These are phyloP conservation scores for Plasmodium vivax DNA, from an alignment of 169 alveolate genomes.

Conservation along the genomic window DNA sequence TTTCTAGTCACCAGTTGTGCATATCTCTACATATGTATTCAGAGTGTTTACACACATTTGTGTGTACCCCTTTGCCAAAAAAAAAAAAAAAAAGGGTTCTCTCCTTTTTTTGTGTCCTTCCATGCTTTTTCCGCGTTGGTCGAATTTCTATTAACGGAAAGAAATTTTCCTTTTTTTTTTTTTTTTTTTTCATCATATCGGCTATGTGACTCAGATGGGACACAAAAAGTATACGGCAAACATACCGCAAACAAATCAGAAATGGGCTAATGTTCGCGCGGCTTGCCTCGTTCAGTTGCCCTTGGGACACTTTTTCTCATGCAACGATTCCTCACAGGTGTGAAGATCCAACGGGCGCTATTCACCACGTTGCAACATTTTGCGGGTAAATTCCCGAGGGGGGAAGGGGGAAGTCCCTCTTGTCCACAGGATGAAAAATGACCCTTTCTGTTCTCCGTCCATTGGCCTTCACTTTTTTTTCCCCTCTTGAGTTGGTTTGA, in stretches of 20 bases:
- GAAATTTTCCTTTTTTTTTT: neutral
- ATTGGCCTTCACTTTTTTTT: neutral
- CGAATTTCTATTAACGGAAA: neutral
- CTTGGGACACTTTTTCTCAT: neutral
- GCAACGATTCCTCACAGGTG: neutral
- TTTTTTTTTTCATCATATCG: neutral
- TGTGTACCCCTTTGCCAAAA: neutral
- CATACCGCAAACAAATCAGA: neutral
- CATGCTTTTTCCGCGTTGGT: neutral
- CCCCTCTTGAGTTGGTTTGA: neutral
- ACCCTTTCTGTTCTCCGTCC: neutral
- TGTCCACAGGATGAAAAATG: neutral
- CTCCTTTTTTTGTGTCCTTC: conserved; percentile 1
- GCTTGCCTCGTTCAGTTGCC: neutral
- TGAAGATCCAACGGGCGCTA: neutral
- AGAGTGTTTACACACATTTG: neutral
- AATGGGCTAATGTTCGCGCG: neutral
- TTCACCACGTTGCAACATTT: neutral
- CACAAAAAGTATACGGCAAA: neutral
- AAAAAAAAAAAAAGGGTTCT: neutral
- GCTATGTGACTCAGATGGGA: neutral
- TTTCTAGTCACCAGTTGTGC: neutral
- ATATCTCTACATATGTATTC: neutral
- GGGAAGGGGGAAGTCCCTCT: neutral
- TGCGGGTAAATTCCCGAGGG: neutral